Evolutionary conservation across 2,329 filamentous ascomycete species (phyloP).

Genomic region (Sclerotinia sclerotiorum): DNA sequence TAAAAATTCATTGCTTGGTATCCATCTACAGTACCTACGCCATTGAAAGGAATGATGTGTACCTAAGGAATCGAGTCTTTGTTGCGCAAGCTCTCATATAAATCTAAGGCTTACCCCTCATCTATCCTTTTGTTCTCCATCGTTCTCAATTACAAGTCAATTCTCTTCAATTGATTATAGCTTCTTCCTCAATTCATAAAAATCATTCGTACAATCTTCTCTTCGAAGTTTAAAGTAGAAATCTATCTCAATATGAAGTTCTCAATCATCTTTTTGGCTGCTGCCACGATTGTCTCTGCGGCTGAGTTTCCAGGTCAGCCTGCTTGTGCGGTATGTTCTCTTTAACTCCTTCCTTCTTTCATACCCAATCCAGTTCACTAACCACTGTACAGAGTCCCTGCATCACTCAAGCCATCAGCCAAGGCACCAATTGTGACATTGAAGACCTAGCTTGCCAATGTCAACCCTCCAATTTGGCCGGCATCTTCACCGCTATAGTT

Average conservation of each 20-base stretch:
- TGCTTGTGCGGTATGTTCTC: background rate
- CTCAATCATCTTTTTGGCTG: constrained; percentile 3
- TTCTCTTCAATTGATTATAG: background rate
- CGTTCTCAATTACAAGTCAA: background rate
- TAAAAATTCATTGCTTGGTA: background rate
- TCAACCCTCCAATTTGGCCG: background rate
- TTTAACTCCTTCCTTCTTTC: background rate
- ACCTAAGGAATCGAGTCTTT: background rate
- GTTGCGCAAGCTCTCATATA: background rate
- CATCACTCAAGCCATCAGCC: background rate
- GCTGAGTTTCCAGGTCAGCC: constrained; percentile 8
- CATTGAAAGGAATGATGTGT: constrained; percentile 11
- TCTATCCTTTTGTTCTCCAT: constrained; percentile 15
- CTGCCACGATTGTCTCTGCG: background rate
- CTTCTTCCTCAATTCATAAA: background rate
- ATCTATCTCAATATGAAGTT: constrained; percentile 11
- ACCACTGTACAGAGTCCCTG: background rate
- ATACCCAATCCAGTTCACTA: background rate
- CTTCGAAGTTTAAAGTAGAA: background rate
- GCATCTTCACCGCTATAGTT: background rate
- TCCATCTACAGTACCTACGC: background rate
- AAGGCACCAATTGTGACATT: constrained; percentile 14
- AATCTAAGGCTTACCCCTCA: background rate
- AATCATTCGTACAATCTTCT: background rate
- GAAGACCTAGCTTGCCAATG: constrained; percentile 15